Base-by-base conservation (phyloP, 2,329 filamentous ascomycete genomes). In the Blastomyces percursus region DNA sequence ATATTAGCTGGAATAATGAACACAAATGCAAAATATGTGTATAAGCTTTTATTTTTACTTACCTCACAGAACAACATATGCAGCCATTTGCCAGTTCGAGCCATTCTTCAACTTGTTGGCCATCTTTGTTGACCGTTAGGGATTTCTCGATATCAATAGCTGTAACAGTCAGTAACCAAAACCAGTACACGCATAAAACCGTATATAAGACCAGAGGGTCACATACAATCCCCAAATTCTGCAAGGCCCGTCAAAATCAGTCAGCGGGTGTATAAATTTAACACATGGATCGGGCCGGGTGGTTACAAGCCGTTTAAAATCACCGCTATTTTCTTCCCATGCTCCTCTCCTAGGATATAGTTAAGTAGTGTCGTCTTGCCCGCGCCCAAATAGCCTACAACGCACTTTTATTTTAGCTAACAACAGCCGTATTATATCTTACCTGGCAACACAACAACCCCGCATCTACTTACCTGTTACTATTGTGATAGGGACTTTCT, bases 21-120 rank as follows among this genome's bases (percentile, higher is more conserved):
- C 19, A 19, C 48, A 59, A 27, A 32, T 21, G 16, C 8, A 21
- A 24, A 58, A 14, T 32, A n/a, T 30, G 42, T 6, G 16, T 7
- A 50, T 24, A 50, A 50, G 12, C 21, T 21, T 21, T 46, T 24
- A 24, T 24, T 11, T 8, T 42, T 61, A 59, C 59, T 67, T 72
- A 92, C 86, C 96, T 99, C 69, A 97, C 92, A 2, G 91, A 96
- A 77, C 94, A 99, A 78, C 94, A 99, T 67, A 99, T 91, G 74
- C 94, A 99, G 66, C 94, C 94, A 69, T 99, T 99, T 60, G 90
- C 91, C 61, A 99, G 86, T 65, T 96, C 92, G 35, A 99, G 85
- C 90, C 95, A 99, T 79, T 96, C 91, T 72, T 94, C 88, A 7
- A 93, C 89, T 71, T 91, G 84, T 71, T 93, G 85, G 48, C 86